Conservation (phyloP, 352 stramenopile species). For the Globisporangium parvum region DNA sequence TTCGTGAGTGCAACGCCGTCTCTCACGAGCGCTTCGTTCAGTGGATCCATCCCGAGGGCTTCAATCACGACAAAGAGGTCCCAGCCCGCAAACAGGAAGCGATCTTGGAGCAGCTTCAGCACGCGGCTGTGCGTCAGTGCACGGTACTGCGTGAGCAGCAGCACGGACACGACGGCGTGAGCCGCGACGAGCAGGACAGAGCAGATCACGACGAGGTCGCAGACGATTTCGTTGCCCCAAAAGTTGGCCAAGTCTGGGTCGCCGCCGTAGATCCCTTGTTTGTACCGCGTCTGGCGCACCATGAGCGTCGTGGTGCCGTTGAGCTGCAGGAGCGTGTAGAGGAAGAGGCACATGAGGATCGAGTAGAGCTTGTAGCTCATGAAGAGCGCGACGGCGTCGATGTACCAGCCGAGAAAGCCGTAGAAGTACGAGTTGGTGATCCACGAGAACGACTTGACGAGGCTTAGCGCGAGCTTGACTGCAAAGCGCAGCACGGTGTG, state of each 20-base stretch:
- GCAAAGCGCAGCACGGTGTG: slow-evolving; percentile 27
- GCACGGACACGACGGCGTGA: slow-evolving; percentile 15
- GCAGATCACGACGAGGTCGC: slow-evolving; percentile 11
- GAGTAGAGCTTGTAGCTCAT: slow-evolving; percentile 47
- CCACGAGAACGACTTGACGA: slow-evolving; percentile 18
- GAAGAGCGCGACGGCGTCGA: slow-evolving; percentile 40
- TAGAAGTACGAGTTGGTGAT: slow-evolving; percentile 32
- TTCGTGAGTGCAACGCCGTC: slow-evolving; percentile 20
- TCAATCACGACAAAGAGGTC: slow-evolving; percentile 26
- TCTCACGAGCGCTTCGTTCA: slow-evolving; percentile 17
- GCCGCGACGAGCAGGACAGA: slow-evolving; percentile 23
- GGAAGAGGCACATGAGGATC: slow-evolving; percentile 14
- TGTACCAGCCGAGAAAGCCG: slow-evolving; percentile 11
- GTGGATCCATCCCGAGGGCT: slow-evolving; percentile 39
- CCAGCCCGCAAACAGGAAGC: slow-evolving; percentile 48
- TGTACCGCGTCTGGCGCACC: slow-evolving; percentile 5
- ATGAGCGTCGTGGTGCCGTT: slow-evolving; percentile 20
- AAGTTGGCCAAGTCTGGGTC: slow-evolving; percentile 15
- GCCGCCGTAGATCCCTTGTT: slow-evolving; percentile 18
- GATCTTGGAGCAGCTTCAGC: slow-evolving; percentile 30
- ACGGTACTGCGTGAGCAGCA: slow-evolving; percentile 34
- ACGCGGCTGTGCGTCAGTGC: slow-evolving; percentile 34
- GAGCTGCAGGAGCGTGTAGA: slow-evolving; percentile 16
- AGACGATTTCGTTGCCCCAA: slow-evolving; percentile 27
- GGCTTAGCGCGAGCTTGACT: slow-evolving; percentile 22